These are phyloP conservation scores for Hyaloscypha bicolor DNA, from an alignment of 495 filamentous ascomycete species.

Conservation along the genomic window DNA sequence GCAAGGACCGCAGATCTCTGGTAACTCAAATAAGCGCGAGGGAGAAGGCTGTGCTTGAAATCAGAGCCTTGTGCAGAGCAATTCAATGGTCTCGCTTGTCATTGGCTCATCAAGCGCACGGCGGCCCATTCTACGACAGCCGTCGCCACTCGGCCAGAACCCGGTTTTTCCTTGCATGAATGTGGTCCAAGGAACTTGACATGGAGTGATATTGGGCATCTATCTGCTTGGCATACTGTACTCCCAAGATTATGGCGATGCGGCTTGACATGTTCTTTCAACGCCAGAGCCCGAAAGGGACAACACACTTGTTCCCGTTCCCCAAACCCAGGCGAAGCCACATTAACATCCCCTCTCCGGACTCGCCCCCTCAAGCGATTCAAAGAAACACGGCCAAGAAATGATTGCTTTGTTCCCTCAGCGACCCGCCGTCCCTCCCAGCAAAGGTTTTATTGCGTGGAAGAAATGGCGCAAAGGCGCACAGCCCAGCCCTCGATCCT, in stretches of 20 bases:
- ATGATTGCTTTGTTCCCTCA: not conserved
- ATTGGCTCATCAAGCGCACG: conserved; percentile 20
- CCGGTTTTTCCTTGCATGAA: not conserved
- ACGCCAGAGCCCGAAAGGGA: not conserved
- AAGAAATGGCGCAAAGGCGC: not conserved
- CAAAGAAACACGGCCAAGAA: not conserved
- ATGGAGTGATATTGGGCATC: not conserved
- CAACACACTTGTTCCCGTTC: not conserved
- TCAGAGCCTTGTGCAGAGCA: conserved; percentile 1
- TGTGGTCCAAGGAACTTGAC: not conserved
- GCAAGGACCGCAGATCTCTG: not conserved
- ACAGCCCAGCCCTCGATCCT: not conserved
- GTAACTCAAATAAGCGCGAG: not conserved
- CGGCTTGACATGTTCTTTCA: not conserved
- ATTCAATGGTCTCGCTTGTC: not conserved
- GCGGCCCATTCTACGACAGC: not conserved
- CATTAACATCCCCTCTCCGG: not conserved
- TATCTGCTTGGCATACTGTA: not conserved
- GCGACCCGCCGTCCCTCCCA: not conserved
- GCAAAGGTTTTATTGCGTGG: not conserved
- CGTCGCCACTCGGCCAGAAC: not conserved
- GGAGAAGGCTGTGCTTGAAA: conserved; percentile 10
- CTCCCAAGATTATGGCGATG: not conserved
- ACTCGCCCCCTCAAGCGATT: not conserved
- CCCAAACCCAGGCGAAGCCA: not conserved